Conservation (phyloP, 23 red algal genomes). For the Gracilariopsis chorda region DNA sequence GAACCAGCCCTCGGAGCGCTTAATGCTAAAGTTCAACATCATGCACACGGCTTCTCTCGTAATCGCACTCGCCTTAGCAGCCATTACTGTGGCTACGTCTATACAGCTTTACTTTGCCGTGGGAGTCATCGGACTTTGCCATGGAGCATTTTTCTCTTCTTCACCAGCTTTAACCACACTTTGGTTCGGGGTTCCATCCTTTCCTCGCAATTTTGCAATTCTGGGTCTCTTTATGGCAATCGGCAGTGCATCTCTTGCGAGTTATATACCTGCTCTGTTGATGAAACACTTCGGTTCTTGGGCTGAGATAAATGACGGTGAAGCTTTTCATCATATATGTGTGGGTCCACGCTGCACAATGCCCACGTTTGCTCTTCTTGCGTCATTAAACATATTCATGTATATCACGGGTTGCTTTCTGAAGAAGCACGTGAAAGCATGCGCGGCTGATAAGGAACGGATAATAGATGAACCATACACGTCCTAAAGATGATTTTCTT, state of each 20-base stretch:
- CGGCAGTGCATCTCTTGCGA: background rate
- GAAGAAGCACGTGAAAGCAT: background rate
- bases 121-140: conserved; percentile 14
- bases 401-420: background rate
- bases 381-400: conserved; percentile 10
- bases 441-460: background rate
- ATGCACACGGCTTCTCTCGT: conserved; percentile 4
- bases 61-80: conserved; percentile 9
- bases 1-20: background rate
- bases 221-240: background rate
- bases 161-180: conserved; percentile 28
- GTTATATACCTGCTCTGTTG: conserved; percentile 13
- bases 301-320: background rate
- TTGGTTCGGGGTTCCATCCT: conserved; percentile 49
- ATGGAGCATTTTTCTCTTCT: conserved; percentile 42
- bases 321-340: conserved; percentile 8
- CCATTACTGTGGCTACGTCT: background rate
- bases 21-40: conserved; percentile 42
- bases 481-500: no score
- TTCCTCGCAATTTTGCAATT: conserved; percentile 52
- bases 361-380: conserved; percentile 29
- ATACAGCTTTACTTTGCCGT: background rate
- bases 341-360: background rate
- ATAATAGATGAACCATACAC: no score
- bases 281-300: conserved; percentile 21